Evolutionary conservation across 2,329 filamentous ascomycete species (phyloP).

Genomic region (Trichoderma semiorbis): DNA sequence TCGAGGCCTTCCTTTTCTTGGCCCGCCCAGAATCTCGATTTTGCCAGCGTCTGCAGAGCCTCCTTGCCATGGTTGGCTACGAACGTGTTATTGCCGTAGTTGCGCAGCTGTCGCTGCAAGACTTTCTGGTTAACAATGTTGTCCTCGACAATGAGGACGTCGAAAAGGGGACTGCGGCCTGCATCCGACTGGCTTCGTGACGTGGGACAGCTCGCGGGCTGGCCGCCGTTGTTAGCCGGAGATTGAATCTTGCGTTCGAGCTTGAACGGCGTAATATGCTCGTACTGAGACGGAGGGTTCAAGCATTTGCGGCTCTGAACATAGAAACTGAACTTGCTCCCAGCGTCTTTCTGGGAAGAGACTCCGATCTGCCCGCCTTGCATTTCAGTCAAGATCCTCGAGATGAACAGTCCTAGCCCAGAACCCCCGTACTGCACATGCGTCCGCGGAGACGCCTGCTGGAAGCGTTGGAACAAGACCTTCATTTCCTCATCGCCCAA

Average conservation of each 20-base stretch:
- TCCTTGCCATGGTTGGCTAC: constrained; percentile 65
- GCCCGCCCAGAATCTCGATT: constrained; percentile 54
- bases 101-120: constrained; percentile 58
- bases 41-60: constrained; percentile 55
- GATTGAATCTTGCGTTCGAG: constrained; percentile 31
- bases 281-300: constrained; percentile 36
- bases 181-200: constrained; percentile 11
- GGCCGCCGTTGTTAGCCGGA: constrained; percentile 22
- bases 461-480: constrained; percentile 64
- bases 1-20: constrained; percentile 46
- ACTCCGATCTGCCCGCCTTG: constrained; percentile 78
- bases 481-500: constrained; percentile 63
- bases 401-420: constrained; percentile 72
- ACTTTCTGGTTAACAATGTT: constrained; percentile 66
- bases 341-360: constrained; percentile 60
- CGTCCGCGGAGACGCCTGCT: constrained; percentile 64
- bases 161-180: constrained; percentile 37
- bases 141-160: constrained; percentile 65
- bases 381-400: constrained; percentile 68
- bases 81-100: constrained; percentile 57
- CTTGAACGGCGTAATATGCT: constrained; percentile 36
- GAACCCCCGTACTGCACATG: constrained; percentile 71
- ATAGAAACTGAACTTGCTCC: constrained; percentile 75
- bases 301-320: constrained; percentile 62
- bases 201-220: constrained; percentile 22